Percentiles rank a stretch among this genome's conserved stretches.
Conservation (phyloP, 768 basidiomycete species). For the Punctularia strigosozonata region DNA sequence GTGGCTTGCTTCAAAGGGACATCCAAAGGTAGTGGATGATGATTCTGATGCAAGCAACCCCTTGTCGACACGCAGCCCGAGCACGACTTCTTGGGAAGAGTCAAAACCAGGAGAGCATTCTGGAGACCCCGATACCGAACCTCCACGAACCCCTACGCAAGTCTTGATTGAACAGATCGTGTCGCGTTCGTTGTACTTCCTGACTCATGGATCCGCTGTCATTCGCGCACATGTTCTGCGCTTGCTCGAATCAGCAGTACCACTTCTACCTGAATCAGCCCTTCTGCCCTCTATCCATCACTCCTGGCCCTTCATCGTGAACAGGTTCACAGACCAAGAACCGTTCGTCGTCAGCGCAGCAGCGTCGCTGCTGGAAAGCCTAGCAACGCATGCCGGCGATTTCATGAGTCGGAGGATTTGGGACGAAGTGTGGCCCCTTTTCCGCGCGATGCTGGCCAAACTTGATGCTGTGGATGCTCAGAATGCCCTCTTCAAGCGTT, state of each 20-base stretch:
- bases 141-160: conserved; percentile 59
- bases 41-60: conserved; percentile 54
- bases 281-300: conserved; percentile 78
- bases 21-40: conserved; percentile 18
- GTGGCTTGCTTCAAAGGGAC: conserved; percentile 50
- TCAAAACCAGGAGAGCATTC: too few species aligned
- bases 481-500: conserved; percentile 55
- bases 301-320: conserved; percentile 92
- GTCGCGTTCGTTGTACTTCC: conserved; percentile 75
- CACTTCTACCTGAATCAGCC: conserved; percentile 59
- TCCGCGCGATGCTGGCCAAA: conserved; percentile 44
- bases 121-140: conserved; percentile 27
- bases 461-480: conserved; percentile 53
- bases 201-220: conserved; percentile 80
- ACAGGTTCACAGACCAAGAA: conserved; percentile 64
- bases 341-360: conserved; percentile 74
- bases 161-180: conserved; percentile 76
- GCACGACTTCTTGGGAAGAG: conserved; percentile 42
- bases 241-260: conserved; percentile 62
- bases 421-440: conserved; percentile 91
- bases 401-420: conserved; percentile 82
- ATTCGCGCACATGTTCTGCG: conserved; percentile 77
- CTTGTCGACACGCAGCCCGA: too few species aligned
- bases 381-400: conserved; percentile 60
- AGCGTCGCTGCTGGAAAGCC: conserved; percentile 56